phyloP scores from a whole-genome alignment of 805 yeast species.

The Suhomyces pyralidae region DNA sequence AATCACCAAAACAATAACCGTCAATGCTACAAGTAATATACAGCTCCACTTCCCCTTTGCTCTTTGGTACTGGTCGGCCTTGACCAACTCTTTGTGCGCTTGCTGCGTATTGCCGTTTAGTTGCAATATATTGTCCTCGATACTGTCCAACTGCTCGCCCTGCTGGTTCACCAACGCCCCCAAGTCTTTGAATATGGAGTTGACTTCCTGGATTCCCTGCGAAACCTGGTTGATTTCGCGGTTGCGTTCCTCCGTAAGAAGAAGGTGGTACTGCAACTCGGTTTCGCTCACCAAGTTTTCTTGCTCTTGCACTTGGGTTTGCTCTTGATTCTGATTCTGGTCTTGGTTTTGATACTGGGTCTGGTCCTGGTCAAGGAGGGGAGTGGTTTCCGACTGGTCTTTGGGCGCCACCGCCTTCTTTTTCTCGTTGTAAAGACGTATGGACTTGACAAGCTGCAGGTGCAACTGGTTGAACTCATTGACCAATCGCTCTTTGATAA shows the following conservation, averaged over 20 bases:
- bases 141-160: slow-evolving; percentile 78
- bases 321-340: slow-evolving; percentile 25
- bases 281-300: slow-evolving; percentile 44
- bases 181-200: slow-evolving; percentile 78
- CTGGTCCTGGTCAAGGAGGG: slow-evolving; percentile 29
- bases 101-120: slow-evolving; percentile 62
- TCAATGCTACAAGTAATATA: slow-evolving; percentile 55
- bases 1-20: slow-evolving; percentile 55
- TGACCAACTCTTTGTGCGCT: slow-evolving; percentile 66
- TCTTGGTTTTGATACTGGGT: slow-evolving; percentile 20
- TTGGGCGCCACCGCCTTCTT: slow-evolving; percentile 21
- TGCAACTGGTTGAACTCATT: slow-evolving; percentile 56
- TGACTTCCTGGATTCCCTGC: slow-evolving; percentile 79
- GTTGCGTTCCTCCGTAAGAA: slow-evolving; percentile 69
- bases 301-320: slow-evolving; percentile 28
- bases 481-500: slow-evolving; percentile 50
- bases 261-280: slow-evolving; percentile 59
- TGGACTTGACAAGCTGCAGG: slow-evolving; percentile 39
- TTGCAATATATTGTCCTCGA: slow-evolving; percentile 73
- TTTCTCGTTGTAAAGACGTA: slow-evolving; percentile 49
- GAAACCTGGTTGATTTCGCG: slow-evolving; percentile 69
- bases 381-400: slow-evolving; percentile 29
- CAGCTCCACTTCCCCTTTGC: slow-evolving; percentile 72
- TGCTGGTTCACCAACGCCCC: slow-evolving; percentile 79
- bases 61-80: slow-evolving; percentile 75